Evolutionary conservation across 1,139 yeast species (phyloP), one percentile per base, ranked within the genome.

Genomic region (Geotrichum macrosporum): DNA sequence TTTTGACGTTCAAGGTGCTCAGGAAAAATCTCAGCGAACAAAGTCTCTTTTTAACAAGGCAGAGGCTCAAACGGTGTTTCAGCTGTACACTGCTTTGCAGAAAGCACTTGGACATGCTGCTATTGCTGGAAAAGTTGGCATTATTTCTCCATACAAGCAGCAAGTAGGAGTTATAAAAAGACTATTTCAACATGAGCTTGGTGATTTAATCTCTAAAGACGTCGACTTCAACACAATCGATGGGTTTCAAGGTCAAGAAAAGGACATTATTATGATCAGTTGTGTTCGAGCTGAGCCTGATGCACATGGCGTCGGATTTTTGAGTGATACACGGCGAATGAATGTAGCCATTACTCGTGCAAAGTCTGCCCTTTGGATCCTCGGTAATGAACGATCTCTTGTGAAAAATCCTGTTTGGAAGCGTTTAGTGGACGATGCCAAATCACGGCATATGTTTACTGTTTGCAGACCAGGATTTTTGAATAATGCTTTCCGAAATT

Each of bases 171-270:
- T 74, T 2, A 64, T 92, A 49, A 77, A 77, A 55, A 71, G 73
- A 22, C 67, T 73, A 1, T 92, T 92, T 57, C 63, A 70, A 9
- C 68, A 70, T 19, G 70, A 70, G 50, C 84, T 76, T 59, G 97
- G 97, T 9, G 70, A 69, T 2, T 59, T 70, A 2, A 83, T 89
- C 37, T 66, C 76, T 21, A 73, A 76, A 29, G 82, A 78, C 51
- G 78, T 94, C 44, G 95, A 86, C 61, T 88, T 94, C 68, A 88
- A 89, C 59, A 88, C 99, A 0, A 92, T 92, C 49, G 98, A 92
- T 72, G 98, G 98, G 1, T 92, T 88, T 63, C 98, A 92, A 70
- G 98, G 98, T 57, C 97, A 92, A 65, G 98, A 92, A 62, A 92
- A 89, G 64, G 97, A 92, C 56, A 80, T 94, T 46, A 86, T 92